Conservation (phyloP, 2,329 filamentous ascomycete species). For the Curvularia sp. region DNA sequence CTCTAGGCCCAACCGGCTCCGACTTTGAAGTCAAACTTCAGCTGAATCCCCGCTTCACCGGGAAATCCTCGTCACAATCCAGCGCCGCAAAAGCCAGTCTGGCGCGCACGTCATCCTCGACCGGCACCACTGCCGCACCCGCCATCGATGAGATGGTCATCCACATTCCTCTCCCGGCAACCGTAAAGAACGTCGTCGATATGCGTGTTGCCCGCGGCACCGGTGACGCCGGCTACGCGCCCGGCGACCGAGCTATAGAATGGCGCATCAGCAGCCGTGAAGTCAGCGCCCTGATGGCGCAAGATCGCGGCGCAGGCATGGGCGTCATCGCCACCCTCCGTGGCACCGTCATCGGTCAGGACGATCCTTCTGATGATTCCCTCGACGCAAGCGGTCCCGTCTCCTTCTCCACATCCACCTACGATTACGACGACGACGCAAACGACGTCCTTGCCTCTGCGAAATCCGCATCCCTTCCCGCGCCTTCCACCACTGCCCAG, state of each 20-base stretch:
- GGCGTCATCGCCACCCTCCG: conserved; percentile 74
- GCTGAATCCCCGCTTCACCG: conserved; percentile 62
- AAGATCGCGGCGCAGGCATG: conserved; percentile 56
- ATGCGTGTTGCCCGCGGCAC: conserved; percentile 77
- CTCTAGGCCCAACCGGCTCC: conserved; percentile 73
- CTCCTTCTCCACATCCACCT: conserved; percentile 32
- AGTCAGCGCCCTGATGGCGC: conserved; percentile 57
- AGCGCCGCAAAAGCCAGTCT: conserved; percentile 41
- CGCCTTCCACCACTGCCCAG: conserved; percentile 9
- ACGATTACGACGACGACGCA: conserved; percentile 38
- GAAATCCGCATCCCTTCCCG: background rate
- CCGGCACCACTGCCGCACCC: conserved; percentile 48
- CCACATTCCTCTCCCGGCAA: conserved; percentile 77
- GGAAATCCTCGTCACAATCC: conserved; percentile 48
- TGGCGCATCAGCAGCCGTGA: conserved; percentile 86
- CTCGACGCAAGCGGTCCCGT: conserved; percentile 46
- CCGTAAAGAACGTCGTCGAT: conserved; percentile 83
- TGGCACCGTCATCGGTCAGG: conserved; percentile 76
- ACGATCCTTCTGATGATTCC: conserved; percentile 49
- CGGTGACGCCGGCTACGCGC: conserved; percentile 83
- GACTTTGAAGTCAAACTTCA: conserved; percentile 89
- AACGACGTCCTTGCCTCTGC: conserved; percentile 35
- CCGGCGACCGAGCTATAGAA: conserved; percentile 74
- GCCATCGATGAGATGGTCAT: conserved; percentile 77
- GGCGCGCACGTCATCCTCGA: conserved; percentile 29